Evolutionary conservation across 192 early-diverging fungal genomes (phyloP).

Genomic region (Backusella morwellensis): DNA sequence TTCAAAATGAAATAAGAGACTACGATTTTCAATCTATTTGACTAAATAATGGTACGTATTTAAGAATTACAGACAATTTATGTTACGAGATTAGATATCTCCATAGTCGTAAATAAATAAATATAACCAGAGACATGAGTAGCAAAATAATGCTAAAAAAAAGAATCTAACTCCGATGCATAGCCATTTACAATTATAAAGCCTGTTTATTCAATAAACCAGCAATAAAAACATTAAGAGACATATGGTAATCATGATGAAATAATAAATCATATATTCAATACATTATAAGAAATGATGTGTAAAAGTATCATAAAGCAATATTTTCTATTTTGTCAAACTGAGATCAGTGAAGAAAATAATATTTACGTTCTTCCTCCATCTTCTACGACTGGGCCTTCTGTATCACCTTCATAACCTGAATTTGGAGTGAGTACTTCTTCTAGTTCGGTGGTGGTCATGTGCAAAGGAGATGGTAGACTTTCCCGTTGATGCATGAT

Average conservation of each 20-base stretch:
- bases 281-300: not conserved
- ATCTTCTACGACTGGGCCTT: not conserved
- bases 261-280: not conserved
- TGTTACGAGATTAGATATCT: not conserved
- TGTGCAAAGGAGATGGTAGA: not conserved
- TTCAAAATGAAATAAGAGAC: not conserved
- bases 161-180: not conserved
- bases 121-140: not conserved
- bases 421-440: not conserved
- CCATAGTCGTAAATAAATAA: not conserved
- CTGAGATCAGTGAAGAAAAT: not conserved
- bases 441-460: not conserved
- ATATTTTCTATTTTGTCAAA: not conserved
- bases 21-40: not conserved
- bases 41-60: too few species aligned
- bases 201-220: not conserved
- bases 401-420: constrained; percentile 7
- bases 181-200: not conserved
- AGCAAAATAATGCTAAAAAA: not conserved
- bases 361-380: not conserved
- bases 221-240: not conserved
- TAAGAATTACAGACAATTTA: too few species aligned
- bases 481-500: not conserved
- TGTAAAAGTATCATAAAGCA: too few species aligned
- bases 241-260: not conserved